A percentile compares a stretch with the other conserved stretches of the same genome.
These are phyloP conservation scores for Capillidium heterosporum DNA, from an alignment of 371 early-diverging fungal species.

Conservation along the genomic window DNA sequence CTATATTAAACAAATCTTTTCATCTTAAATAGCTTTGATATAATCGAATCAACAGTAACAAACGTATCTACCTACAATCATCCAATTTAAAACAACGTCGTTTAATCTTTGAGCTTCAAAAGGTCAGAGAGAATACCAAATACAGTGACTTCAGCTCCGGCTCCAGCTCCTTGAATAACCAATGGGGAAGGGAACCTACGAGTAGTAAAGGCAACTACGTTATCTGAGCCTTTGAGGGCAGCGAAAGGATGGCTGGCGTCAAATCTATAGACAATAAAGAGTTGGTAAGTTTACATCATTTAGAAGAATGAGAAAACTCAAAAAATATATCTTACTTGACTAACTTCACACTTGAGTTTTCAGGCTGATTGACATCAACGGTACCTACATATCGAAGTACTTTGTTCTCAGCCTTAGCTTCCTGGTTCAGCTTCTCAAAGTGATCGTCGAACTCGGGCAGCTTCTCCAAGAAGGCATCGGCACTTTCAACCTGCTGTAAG, in stretches of 20 bases:
- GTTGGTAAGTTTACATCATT: neutral
- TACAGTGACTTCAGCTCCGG: constrained; percentile 92
- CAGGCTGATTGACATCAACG: constrained; percentile 63
- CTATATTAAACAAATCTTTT: too few species aligned
- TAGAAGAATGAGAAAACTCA: neutral
- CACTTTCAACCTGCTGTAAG: constrained; percentile 45
- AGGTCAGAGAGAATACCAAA: constrained; percentile 88
- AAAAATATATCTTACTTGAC: neutral
- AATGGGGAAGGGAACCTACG: constrained; percentile 81
- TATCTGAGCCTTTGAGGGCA: constrained; percentile 87
- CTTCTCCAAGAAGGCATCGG: constrained; percentile 64
- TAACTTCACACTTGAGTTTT: constrained; percentile 42
- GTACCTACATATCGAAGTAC: constrained; percentile 87
- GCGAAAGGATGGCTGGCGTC: constrained; percentile 84
- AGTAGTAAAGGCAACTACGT: constrained; percentile 88
- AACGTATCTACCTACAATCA: too few species aligned
- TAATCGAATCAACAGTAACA: too few species aligned
- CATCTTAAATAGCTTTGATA: too few species aligned
- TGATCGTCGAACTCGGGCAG: constrained; percentile 74
- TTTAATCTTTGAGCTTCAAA: constrained; percentile 60
- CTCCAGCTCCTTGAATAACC: constrained; percentile 92
- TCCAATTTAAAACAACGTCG: too few species aligned
- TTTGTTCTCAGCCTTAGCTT: constrained; percentile 41
- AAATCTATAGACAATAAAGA: constrained; percentile 23
- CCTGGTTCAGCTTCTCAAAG: constrained; percentile 53